Evolutionary conservation across 2,329 filamentous ascomycete species (phyloP), one percentile per base, ranked within the genome.

Genomic region (Dothideomycetes sp.): DNA sequence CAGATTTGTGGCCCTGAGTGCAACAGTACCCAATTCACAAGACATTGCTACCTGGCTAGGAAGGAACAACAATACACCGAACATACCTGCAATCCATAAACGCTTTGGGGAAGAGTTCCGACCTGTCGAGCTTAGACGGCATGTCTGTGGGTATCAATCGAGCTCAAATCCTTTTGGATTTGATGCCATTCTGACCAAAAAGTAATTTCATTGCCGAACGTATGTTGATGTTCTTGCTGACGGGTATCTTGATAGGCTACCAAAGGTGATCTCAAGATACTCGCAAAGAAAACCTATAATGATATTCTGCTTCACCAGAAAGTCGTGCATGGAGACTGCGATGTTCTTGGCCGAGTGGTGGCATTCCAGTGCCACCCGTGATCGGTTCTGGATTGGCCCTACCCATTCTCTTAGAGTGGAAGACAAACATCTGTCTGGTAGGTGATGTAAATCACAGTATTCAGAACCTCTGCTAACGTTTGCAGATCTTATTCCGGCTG

Each of bases 21-120:
- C 85, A 3, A 93, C 85, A 0, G 77, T 93, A 1, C 85, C 85
- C 1, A 93, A 93, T 50, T 81, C 83, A 0, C 69, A 79, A 33
- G 85, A 93, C 54, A 80, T 94, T 48, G 84, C 84, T 4, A 68
- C 68, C 1, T 94, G 85, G 86, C 65, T 94, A 1, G 85, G 85
- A 0, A 80, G 71, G 45, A 73, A 78, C 51, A 63, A 75, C 20
- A 68, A 65, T 0, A 74, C 73, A 23, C 71, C 73, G 17, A 64
- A 78, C 44, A 55, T 77, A 1, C 79, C 84, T 11, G 84, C 86
- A 1, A 66, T 67, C 17, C 67, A 71, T 32, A 80, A 87, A 54
- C 70, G 70, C 3, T 91, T 91, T 54, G 81, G 81, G 0, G 84
- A 91, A 57, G 80, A 84, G 7, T 84, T 87, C 49, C 73, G 86